Evolutionary conservation across 2,329 filamentous ascomycete species (phyloP), one percentile per base, ranked within the genome.

Genomic region (Trichophyton schoenleinii): DNA sequence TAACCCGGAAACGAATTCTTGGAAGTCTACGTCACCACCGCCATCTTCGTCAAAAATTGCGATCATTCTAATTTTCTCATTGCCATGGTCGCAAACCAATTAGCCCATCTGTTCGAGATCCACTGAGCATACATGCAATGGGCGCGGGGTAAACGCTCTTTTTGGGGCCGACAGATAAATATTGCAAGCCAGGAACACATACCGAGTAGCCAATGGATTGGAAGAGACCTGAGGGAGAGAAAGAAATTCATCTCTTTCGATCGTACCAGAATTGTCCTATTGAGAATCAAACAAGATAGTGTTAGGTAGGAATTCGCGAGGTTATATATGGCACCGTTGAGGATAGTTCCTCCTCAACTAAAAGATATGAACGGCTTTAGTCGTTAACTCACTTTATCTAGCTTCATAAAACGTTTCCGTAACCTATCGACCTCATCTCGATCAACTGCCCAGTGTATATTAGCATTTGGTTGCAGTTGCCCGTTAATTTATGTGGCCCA

Each of bases 21-120:
- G 91, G 76, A 99, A 99, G 75, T 99, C 94, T 69, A 99, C 94
- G 70, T 96, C 90, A 70, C 94, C 94, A 68, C 94, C 92, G 65
- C 94, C 94, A 74, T 99, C 94, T 77, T 97, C 94, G 75, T 99
- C 94, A 73, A 99, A 97, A 70, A 97, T 99, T 62, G 94, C 92
- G 71, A 99, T 99, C 91, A 99, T 96, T 76, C 89, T 91, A 72
- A n/a, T 13, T 41, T 38, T 13, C n/a, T 42, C 34, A 13, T 13
- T n/a, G 34, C 8, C 41, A 44, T 2, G n/a, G n/a, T n/a, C 4
- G n/a, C 41, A 18, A 44, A 48, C 20, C 20, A 48, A 38, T 48
- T 48, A 48, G 44, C 44, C 20, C 44, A 22, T 9, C 18, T 9
- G 57, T 44, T 11, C 34, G 60, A 46, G 20, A n/a, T 1, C 18